Evolutionary conservation across 495 filamentous ascomycete genomes (phyloP).

Genomic region (Penicillium cinerascens): DNA sequence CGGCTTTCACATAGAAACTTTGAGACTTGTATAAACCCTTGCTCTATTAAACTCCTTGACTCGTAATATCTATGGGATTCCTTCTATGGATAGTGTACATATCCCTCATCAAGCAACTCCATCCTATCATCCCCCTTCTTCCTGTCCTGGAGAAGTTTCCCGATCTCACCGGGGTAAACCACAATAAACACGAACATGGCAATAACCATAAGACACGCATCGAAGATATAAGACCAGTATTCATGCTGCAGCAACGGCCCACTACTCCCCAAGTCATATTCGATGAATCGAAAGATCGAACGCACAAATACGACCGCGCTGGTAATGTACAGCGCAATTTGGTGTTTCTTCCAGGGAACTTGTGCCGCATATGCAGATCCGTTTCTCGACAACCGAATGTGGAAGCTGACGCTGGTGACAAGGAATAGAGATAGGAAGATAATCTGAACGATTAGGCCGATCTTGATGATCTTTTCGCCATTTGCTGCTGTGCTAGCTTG

Average conservation of each 20-base stretch:
- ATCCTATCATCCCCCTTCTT: not conserved
- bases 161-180: not conserved
- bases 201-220: not conserved
- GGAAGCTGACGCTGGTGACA: not conserved
- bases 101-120: not conserved
- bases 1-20: conserved; percentile 20
- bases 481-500: too few relatives aligned
- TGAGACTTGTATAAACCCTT: not conserved
- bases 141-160: not conserved
- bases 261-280: too few relatives aligned
- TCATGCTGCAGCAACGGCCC: too few relatives aligned
- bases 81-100: not conserved
- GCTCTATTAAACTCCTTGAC: not conserved
- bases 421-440: not conserved
- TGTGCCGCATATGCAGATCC: too few relatives aligned
- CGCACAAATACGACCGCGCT: not conserved
- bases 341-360: not conserved
- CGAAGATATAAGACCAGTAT: not conserved
- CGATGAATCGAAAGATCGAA: too few relatives aligned
- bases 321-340: not conserved
- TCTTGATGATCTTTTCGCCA: not conserved
- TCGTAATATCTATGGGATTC: not conserved
- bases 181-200: not conserved
- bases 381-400: not conserved
- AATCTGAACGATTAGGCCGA: not conserved